Base-by-base conservation (phyloP, 257 asterid genomes). In the Lycium ferocissimum region DNA sequence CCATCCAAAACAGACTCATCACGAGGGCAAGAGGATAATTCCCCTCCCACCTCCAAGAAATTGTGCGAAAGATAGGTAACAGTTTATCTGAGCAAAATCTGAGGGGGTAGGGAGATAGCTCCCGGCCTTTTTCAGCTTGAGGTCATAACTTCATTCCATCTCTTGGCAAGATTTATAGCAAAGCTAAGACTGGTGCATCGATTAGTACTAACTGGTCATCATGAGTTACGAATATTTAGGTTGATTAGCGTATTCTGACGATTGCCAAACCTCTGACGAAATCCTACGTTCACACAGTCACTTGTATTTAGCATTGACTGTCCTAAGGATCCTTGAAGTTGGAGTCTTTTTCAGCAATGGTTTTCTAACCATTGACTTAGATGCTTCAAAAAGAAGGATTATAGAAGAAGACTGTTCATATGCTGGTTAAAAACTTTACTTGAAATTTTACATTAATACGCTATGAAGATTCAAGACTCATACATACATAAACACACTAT, bases 151-250 rank as follows among this genome's bases (percentile, higher is more conserved):
- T 22, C 43, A 66, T 9, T 66, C 47, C 38, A 63, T 20, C 14
- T 22, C 38, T 63, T 22, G 5, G n/a, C 15, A 22, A 9, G 38
- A 20, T 62, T 62, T 22, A 9, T 62, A 62, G 14, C 38, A 22
- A 20, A 8, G 14, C 13, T 61, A 9, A n/a, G 37, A 0, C 69
- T 20, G 13, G 33, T n/a, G 69, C 1, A 20, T 61, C 22, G 8
- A 58, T 58, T 58, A 58, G 22, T 18, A 17, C 22, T 0, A 58
- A 17, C 63, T 58, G 6, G 59, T 54, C 6, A 58, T 58, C 63
- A 58, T 49, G 56, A 9, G 56, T 9, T 49, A 72, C 90, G 95
- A 9, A 93, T 92, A 0, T 93, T 94, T 12, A 92, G 56, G 56
- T 9, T 9, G 9, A 49, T 9, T 13, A 49, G 17, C 5, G 63